Base-by-base conservation (phyloP, 75 land plant species). In the Chamaecyparis obtusa region DNA sequence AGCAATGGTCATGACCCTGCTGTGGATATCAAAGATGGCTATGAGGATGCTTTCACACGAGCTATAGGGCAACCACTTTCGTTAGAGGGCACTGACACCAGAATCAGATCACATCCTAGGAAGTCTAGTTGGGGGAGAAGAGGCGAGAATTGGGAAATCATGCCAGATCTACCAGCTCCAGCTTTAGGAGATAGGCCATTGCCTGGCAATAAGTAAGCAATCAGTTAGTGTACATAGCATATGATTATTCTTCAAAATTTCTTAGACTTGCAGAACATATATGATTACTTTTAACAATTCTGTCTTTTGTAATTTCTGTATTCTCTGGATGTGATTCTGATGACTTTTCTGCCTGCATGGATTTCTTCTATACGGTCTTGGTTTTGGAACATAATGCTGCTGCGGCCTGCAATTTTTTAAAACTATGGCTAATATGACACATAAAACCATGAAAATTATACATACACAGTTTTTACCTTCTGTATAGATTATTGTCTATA, bases 121-220 rank as follows among this genome's bases (percentile, higher is more conserved):
- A 91, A 95, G 13, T 97, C 99, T 6, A 95, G 97, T 55, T 95
- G 99, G 99, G 99, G 97, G 30, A 89, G 99, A 46, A 95, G 93
- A 89, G 95, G 99, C 87, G 99, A 96, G 44, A 97, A 90, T 88
- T 97, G 97, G 99, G 97, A 94, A 80, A 94, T 94, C 77, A 94
- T 95, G 32, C 99, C 98, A 24, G 98, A 97, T 75, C 92, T 93
- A 75, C 79, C 93, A 83, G 95, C 94, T 81, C 85, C 93, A 87
- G 90, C 95, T 49, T 80, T 94, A n/a, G 92, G 93, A 83, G 91
- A 84, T n/a, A 84, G 54, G 33, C 33, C 85, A 32, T 51, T 84
- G 85, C 60, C 85, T 51, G 85, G 85, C 33, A 84, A 84, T 51
- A 84, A 84, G 85, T 84, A 84, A 49, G 60, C 13, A n/a, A 30